phyloP scores from a whole-genome alignment of 192 early-diverging fungal genomes.

The Phlyctochytrium bullatum region DNA sequence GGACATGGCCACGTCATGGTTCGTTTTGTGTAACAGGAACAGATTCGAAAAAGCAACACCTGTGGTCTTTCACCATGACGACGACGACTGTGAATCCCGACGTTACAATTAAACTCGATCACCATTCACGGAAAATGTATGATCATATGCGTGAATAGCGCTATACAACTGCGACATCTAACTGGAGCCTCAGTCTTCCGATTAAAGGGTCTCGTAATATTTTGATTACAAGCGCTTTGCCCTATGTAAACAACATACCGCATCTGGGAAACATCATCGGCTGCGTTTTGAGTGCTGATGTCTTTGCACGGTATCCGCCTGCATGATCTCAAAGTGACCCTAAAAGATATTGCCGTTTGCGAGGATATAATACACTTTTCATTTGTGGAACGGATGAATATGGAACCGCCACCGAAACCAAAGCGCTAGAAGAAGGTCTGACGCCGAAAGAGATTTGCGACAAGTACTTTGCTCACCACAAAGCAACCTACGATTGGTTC shows the following conservation, averaged over 20 bases:
- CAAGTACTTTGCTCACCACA: conserved; percentile 90
- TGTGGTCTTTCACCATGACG: too few species aligned
- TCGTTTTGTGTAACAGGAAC: too few species aligned
- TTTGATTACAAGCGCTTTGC: conserved; percentile 92
- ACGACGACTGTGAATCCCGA: too few species aligned
- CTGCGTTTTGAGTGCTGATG: conserved; percentile 96
- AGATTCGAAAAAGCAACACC: too few species aligned
- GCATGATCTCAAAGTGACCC: not conserved
- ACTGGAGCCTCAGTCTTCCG: conserved; percentile 42
- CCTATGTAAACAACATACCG: conserved; percentile 99
- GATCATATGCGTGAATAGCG: not conserved
- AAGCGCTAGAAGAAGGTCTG: conserved; percentile 89
- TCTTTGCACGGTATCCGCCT: conserved; percentile 71
- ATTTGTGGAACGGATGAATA: conserved; percentile 99
- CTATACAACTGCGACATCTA: not conserved
- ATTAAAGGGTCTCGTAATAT: conserved; percentile 76
- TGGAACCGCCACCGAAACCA: conserved; percentile 98
- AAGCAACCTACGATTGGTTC: conserved; percentile 93
- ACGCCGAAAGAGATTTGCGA: conserved; percentile 92
- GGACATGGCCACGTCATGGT: too few species aligned
- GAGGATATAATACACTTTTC: conserved; percentile 87
- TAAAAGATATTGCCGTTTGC: conserved; percentile 78
- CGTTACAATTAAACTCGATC: conserved; percentile 37
- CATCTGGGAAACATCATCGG: conserved; percentile 99
- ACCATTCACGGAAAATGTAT: conserved; percentile 30